Base-by-base conservation (phyloP, 768 basidiomycete species). In the Tulasnella sp. region DNA sequence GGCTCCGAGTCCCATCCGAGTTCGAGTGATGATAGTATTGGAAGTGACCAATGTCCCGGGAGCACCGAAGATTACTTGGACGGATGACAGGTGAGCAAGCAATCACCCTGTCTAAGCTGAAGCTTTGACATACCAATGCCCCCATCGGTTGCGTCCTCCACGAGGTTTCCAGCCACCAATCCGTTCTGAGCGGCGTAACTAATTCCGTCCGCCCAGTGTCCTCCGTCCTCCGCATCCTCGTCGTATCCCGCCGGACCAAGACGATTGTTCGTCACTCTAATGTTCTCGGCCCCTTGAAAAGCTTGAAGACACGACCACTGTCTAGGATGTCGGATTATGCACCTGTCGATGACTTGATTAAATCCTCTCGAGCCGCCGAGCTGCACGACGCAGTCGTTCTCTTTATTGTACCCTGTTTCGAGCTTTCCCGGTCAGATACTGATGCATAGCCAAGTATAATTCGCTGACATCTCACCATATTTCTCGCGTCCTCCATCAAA, bases 261-360 rank as follows among this genome's bases (percentile, higher is more conserved):
- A 6, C 45, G 54, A 31, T 74, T 74, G 29, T 74, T 74, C 11
- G 73, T 74, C 8, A 74, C 40, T n/a, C 67, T 39, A n/a, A 76
- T 67, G 75, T 42, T 68, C 34, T 76, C 75, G 3, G 29, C 37
- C 3, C 80, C 80, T 75, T 80, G 77, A 71, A 80, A 80, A 11
- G 79, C 80, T 71, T 80, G 80, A 36, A 80, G 64, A 67, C 80
- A 80, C 25, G 75, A 79, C 80, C 80, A 80, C 38, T 80, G 79
- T 19, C 80, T 70, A 15, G 80, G 79, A 45, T 80, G 74, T 3
- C 79, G 75, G 54, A 80, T 69, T 34, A 80, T 76, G 52, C 80
- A 80, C 25, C 75, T 71, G 74, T 80, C 80, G 54, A 80, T 75
- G 67, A 75, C 79, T 68, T 80, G 79, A 70, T 80, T 77, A 17